phyloP scores from a whole-genome alignment of 169 alveolate species.

The Plasmodium knowlesi region DNA sequence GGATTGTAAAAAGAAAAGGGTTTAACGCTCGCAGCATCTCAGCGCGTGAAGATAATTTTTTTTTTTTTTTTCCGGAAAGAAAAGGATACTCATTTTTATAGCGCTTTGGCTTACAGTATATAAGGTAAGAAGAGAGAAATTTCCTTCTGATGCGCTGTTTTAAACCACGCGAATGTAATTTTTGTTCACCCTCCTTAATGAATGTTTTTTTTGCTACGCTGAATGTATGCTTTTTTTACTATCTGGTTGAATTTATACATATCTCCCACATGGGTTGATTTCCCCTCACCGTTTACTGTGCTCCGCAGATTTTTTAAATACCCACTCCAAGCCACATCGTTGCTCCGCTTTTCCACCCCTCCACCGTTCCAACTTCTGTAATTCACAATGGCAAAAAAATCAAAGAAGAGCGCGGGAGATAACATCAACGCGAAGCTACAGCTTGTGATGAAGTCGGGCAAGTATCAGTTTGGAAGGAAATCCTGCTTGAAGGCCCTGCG shows the following conservation, averaged over 20 bases:
- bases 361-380: neutral
- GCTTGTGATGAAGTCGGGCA: slow-evolving; percentile 98
- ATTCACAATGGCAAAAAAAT: slow-evolving; percentile 89
- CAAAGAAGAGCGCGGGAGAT: slow-evolving; percentile 92
- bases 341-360: neutral
- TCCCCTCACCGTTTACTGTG: neutral
- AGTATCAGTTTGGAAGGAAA: slow-evolving; percentile 95
- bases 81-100: neutral
- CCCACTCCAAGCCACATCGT: neutral
- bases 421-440: slow-evolving; percentile 96
- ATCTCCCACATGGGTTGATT: neutral
- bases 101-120: neutral
- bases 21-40: neutral
- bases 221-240: neutral
- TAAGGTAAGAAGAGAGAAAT: neutral
- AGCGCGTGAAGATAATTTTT: neutral
- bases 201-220: neutral
- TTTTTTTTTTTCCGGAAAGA: neutral
- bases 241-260: neutral
- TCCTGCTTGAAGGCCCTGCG: slow-evolving; percentile 96
- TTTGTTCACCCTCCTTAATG: neutral
- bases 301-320: neutral
- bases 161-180: neutral
- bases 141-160: neutral
- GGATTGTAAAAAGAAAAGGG: neutral